Evolutionary conservation across 2,329 filamentous ascomycete genomes (phyloP), one percentile per base, ranked within the genome.

Genomic region (Botrytis squamosa): DNA sequence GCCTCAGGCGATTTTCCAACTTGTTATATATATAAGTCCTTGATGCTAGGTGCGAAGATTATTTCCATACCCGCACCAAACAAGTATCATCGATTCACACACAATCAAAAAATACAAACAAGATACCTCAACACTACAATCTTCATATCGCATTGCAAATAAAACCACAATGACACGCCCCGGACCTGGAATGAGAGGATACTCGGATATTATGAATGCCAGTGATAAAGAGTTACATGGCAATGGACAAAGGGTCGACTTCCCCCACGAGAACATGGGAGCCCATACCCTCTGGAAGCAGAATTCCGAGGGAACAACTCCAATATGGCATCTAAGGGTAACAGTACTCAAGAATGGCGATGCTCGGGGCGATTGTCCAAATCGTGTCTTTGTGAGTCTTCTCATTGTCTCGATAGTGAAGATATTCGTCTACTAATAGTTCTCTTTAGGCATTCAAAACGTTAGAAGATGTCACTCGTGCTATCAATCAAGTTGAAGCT

Each of bases 301-400:
- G 52, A 70, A 74, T 4, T 69, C 38, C 18, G 44, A n/a, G 16
- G 36, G 59, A 38, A 60, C 72, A 46, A 69, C 74, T 40, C 77
- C 77, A 29, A 44, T 75, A 44, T 79, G 76, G 76, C 76, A 79
- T 75, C 67, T 79, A 38, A 69, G 74, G 7, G 74, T 79, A 18
- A 77, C 67, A 20, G 75, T 78, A 33, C 62, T 79, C 63, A 79
- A 77, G 63, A 76, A 79, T 44, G 72, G 77, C 60, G 75, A 77
- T 73, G 74, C 70, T 20, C 70, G 75, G 69, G 77, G 75, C 10
- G 77, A 78, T 73, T 76, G 73, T 70, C 76, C 76, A 52, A 71
- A 67, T 70, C 74, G 74, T 40, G 71, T 72, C 68, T 79, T 79
- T 69, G 78, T 78, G 75, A 57, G 77, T 75, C 55, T 72, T 65